Evolutionary conservation across 2,329 filamentous ascomycete genomes (phyloP).

Genomic region (Beauveria varroae): DNA sequence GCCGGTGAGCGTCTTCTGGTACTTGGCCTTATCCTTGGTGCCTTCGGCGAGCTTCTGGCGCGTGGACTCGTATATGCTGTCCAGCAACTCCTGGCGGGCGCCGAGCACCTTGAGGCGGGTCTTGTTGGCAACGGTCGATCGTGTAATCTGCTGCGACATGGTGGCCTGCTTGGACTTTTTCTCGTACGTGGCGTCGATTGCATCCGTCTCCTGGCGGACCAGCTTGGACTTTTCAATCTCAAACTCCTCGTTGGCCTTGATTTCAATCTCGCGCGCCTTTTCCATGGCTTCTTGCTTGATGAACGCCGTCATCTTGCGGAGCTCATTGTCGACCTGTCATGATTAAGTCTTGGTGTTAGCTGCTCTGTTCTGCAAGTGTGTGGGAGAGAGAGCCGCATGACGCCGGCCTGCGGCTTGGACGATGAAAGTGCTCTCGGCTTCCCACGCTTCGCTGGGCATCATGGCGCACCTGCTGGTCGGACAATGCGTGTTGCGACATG

Average conservation of each 20-base stretch:
- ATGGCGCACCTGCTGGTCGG: conserved; percentile 80
- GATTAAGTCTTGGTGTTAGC: not conserved
- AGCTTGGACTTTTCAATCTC: conserved; percentile 99
- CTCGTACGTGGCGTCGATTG: conserved; percentile 89
- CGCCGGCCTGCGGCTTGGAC: conserved; percentile 2
- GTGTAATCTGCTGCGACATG: conserved; percentile 98
- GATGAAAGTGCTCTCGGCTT: not conserved
- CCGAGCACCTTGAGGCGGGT: conserved; percentile 81
- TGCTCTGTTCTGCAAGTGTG: not conserved
- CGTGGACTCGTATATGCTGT: conserved; percentile 79
- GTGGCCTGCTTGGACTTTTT: conserved; percentile 99
- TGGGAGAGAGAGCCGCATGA: not conserved
- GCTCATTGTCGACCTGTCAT: conserved; percentile 83
- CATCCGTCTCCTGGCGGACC: conserved; percentile 85
- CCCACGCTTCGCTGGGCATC: conserved; percentile 7
- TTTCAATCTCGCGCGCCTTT: conserved; percentile 93
- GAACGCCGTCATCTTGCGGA: conserved; percentile 99
- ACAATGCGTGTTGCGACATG: conserved; percentile 96
- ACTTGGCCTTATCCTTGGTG: conserved; percentile 63
- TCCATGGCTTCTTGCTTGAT: conserved; percentile 98
- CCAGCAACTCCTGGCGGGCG: conserved; percentile 83
- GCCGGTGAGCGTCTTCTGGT: conserved; percentile 68
- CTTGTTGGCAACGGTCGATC: conserved; percentile 94
- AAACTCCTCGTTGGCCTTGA: conserved; percentile 99
- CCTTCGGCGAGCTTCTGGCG: conserved; percentile 60